A percentile compares a stretch with the other conserved stretches of the same genome.
Conservation (phyloP, 345 rosid species). For the Citrus reticulata region DNA sequence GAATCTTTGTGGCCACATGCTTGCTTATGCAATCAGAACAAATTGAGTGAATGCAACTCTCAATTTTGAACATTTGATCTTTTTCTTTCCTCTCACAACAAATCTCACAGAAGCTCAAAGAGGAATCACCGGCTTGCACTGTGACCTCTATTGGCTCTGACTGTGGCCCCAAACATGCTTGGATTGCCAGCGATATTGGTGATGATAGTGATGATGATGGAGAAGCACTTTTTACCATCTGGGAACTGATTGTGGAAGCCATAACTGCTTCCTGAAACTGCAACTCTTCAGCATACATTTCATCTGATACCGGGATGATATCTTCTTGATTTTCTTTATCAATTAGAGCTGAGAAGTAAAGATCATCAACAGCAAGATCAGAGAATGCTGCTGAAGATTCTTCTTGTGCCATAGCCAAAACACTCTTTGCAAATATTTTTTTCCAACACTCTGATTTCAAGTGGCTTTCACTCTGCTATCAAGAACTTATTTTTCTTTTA, state of each 20-base stretch:
- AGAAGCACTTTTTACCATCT: not conserved
- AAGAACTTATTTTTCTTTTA: not conserved
- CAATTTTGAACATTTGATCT: constrained; percentile 33
- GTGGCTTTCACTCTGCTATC: not conserved
- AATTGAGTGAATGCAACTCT: constrained; percentile 41
- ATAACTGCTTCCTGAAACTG: constrained; percentile 33
- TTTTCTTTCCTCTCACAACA: constrained; percentile 45
- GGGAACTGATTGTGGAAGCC: constrained; percentile 6
- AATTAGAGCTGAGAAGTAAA: constrained; percentile 20
- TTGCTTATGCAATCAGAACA: constrained; percentile 53
- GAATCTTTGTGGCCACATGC: constrained; percentile 39
- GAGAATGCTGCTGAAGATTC: not conserved
- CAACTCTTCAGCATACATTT: constrained; percentile 22
- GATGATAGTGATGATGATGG: not conserved
- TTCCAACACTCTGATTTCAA: not conserved
- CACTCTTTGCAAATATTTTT: not conserved
- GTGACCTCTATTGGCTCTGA: not conserved
- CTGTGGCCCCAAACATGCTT: not conserved
- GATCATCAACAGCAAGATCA: constrained; percentile 21
- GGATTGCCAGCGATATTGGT: not conserved
- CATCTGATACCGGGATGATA: constrained; percentile 20
- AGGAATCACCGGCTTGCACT: constrained; percentile 23
- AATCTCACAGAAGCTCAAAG: constrained; percentile 43
- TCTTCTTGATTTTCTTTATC: not conserved
- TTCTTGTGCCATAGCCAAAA: not conserved